Evolutionary conservation across 495 filamentous ascomycete genomes (phyloP).

Genomic region (Daldinia decipiens): DNA sequence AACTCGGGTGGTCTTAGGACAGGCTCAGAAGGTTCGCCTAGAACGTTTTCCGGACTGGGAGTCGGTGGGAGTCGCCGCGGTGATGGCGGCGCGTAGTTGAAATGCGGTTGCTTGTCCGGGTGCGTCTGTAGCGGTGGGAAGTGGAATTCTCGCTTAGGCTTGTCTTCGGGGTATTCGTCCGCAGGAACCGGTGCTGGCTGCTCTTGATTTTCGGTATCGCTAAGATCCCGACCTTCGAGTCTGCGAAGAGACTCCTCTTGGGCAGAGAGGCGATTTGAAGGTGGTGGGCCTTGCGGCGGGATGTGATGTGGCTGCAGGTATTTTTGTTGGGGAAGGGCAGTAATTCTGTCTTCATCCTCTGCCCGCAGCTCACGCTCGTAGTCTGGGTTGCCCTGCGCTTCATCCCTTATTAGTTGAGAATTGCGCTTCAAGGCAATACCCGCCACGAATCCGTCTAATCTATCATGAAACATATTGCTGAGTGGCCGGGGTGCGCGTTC

Average conservation of each 20-base stretch:
- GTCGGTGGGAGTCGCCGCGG: conserved; percentile 45
- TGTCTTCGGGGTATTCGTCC: conserved; percentile 45
- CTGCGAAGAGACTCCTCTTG: conserved; percentile 57
- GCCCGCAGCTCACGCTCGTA: conserved; percentile 79
- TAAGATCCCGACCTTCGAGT: conserved; percentile 55
- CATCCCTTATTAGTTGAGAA: conserved; percentile 80
- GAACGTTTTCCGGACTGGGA: neutral
- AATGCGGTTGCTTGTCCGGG: conserved; percentile 56
- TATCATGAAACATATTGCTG: conserved; percentile 79
- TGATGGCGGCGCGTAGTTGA: conserved; percentile 63
- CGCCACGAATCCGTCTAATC: conserved; percentile 82
- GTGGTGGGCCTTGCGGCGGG: conserved; percentile 58
- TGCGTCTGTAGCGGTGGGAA: conserved; percentile 60
- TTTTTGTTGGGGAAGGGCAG: conserved; percentile 75
- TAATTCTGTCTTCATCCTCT: conserved; percentile 88
- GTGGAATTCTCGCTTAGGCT: conserved; percentile 61
- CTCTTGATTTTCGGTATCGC: conserved; percentile 32
- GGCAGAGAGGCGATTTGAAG: conserved; percentile 48
- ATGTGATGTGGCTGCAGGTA: conserved; percentile 63
- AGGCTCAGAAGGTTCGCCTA: conserved; percentile 15
- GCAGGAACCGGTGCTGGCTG: conserved; percentile 21
- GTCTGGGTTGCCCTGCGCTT: conserved; percentile 81
- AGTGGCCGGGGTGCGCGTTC: conserved; percentile 67
- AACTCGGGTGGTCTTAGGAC: conserved; percentile 57
- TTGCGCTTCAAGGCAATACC: conserved; percentile 84